These are phyloP conservation scores for Fraxinus nigra DNA, from an alignment of 305 asterid genomes.

Conservation along the genomic window DNA sequence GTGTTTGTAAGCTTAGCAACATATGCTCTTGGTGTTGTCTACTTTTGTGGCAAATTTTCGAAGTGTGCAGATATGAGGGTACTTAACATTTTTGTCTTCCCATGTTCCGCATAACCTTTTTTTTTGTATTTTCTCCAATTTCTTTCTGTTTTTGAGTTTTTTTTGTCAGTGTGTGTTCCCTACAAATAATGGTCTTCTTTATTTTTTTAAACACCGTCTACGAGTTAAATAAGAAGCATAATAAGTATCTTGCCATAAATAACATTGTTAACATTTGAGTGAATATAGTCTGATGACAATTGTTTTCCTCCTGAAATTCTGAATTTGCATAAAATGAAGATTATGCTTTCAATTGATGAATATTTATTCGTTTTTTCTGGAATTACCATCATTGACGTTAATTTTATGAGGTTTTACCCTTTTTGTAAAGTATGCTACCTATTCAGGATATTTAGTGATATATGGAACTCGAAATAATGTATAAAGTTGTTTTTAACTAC, in stretches of 20 bases:
- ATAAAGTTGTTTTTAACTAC: constrained; percentile 7
- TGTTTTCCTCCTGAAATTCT: not conserved
- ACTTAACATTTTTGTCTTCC: not conserved
- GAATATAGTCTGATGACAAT: not conserved
- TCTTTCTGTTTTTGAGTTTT: not conserved
- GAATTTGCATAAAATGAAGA: not conserved
- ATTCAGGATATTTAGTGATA: not conserved
- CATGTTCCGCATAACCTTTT: not conserved
- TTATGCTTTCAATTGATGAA: not conserved
- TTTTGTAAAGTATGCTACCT: not conserved
- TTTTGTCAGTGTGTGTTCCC: not conserved
- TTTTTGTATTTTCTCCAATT: not conserved
- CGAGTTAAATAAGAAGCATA: constrained; percentile 1
- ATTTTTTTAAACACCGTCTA: not conserved
- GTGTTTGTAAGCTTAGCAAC: not conserved
- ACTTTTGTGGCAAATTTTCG: not conserved
- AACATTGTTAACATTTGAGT: not conserved
- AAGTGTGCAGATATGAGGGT: not conserved
- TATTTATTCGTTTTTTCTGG: not conserved
- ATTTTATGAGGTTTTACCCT: not conserved
- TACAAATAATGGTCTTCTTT: not conserved
- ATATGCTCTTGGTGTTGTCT: not conserved
- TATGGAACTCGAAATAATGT: constrained; percentile 3
- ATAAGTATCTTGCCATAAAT: constrained; percentile 7
- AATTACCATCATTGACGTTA: not conserved